A percentile compares a stretch with the other conserved stretches of the same genome.
Evolutionary conservation across 2,329 filamentous ascomycete genomes (phyloP).

Genomic region (Botrytis pseudocinerea): DNA sequence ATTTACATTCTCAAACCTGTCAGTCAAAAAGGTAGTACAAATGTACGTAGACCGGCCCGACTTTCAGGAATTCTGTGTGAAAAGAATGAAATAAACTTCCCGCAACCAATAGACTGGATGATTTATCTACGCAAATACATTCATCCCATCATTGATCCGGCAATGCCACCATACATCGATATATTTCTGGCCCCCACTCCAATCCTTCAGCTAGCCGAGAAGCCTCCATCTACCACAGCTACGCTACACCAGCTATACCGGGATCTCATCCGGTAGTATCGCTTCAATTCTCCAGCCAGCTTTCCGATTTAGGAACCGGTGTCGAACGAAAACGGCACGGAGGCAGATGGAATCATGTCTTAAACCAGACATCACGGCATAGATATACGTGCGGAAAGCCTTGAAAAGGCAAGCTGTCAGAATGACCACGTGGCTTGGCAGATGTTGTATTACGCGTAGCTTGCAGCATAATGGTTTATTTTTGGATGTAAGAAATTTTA

Average conservation of each 20-base stretch:
- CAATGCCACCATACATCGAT: background rate
- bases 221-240: background rate
- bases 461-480: background rate
- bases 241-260: background rate
- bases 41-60: background rate
- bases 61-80: background rate
- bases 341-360: background rate
- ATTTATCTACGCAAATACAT: background rate
- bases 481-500: background rate
- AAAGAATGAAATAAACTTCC: background rate
- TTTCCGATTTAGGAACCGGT: background rate
- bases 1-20: background rate
- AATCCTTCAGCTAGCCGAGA: background rate
- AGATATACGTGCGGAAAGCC: constrained; percentile 6
- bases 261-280: background rate
- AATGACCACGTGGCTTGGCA: constrained; percentile 18
- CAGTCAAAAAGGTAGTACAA: background rate
- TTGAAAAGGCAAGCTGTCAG: constrained; percentile 1
- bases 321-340: constrained; percentile 6
- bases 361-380: constrained; percentile 9
- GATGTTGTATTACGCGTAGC: constrained; percentile 1
- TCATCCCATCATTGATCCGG: background rate
- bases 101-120: background rate
- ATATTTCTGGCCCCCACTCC: background rate
- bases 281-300: background rate